Conservation (phyloP, 805 yeast species). For the Wickerhamiella spandovensis region DNA sequence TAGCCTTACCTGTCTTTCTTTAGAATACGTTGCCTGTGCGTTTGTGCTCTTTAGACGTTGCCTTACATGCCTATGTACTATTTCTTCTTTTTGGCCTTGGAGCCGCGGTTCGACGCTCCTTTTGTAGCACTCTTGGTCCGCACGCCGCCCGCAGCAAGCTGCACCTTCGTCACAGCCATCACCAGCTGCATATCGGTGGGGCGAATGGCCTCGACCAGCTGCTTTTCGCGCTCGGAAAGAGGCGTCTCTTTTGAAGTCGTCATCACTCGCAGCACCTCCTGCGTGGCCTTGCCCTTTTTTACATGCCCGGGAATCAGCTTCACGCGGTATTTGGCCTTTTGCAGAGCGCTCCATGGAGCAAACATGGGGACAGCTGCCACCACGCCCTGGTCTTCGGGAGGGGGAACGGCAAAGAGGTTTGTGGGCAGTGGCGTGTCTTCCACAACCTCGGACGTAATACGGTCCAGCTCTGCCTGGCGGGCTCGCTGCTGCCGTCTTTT, state of each 20-base stretch:
- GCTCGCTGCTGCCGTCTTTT: conserved; percentile 30
- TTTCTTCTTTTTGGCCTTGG: conserved; percentile 3
- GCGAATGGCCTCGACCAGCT: conserved; percentile 6
- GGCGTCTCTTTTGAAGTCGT: conserved; percentile 25
- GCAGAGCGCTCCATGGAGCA: conserved; percentile 83
- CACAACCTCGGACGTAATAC: conserved; percentile 28
- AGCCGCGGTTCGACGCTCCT: conserved; percentile 3
- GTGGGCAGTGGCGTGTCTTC: conserved; percentile 30
- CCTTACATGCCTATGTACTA: background rate
- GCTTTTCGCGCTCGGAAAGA: conserved; percentile 2
- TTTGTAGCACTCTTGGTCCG: background rate
- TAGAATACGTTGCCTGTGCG: no score
- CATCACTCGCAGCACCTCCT: conserved; percentile 53
- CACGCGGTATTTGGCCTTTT: conserved; percentile 63
- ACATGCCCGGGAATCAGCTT: conserved; percentile 68
- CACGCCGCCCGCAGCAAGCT: conserved; percentile 1
- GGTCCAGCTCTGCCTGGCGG: conserved; percentile 33
- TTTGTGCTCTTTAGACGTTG: no score
- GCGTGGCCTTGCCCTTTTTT: conserved; percentile 78
- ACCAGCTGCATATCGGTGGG: conserved; percentile 6
- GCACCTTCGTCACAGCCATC: conserved; percentile 7
- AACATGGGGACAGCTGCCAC: conserved; percentile 67
- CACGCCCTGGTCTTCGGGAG: conserved; percentile 35
- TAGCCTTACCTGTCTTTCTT: background rate
- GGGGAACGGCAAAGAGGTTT: conserved; percentile 26